Evolutionary conservation across 345 rosid species (phyloP).

Genomic region (Psidium friedrichsthalianum): DNA sequence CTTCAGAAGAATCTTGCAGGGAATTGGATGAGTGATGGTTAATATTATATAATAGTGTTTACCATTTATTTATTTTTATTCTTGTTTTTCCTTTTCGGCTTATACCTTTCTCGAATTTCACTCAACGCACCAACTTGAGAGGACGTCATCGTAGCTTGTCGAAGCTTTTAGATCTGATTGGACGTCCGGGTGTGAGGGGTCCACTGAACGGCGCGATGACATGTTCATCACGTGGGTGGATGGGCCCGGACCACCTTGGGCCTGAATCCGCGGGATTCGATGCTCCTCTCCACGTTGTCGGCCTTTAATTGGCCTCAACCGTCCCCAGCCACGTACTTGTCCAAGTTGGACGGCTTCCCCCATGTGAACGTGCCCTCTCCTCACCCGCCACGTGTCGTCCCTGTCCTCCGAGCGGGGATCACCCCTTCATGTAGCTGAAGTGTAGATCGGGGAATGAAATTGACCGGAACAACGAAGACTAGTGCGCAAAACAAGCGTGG

Average conservation of each 20-base stretch:
- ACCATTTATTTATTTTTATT: neutral
- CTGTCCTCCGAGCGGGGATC: neutral
- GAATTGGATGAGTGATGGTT: neutral
- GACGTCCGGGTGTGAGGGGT: neutral
- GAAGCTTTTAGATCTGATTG: neutral
- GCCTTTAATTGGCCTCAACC: neutral
- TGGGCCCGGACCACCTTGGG: neutral
- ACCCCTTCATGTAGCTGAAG: neutral
- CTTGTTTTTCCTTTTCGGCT: neutral
- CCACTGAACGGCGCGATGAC: neutral
- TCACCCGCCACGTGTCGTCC: neutral
- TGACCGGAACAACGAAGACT: neutral
- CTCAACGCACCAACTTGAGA: neutral
- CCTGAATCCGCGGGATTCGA: neutral
- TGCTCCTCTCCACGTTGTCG: neutral
- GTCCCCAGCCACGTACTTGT: neutral
- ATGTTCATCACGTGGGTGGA: slow-evolving; percentile 6
- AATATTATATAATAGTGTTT: neutral
- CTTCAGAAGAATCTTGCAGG: neutral
- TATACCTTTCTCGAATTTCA: neutral
- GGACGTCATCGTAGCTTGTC: neutral
- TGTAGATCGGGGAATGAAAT: neutral
- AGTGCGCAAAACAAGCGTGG: neutral
- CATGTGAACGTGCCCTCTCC: neutral
- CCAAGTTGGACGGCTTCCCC: neutral